Conservation (phyloP, 345 rosid genomes). For the Mallotus nudiflorus region DNA sequence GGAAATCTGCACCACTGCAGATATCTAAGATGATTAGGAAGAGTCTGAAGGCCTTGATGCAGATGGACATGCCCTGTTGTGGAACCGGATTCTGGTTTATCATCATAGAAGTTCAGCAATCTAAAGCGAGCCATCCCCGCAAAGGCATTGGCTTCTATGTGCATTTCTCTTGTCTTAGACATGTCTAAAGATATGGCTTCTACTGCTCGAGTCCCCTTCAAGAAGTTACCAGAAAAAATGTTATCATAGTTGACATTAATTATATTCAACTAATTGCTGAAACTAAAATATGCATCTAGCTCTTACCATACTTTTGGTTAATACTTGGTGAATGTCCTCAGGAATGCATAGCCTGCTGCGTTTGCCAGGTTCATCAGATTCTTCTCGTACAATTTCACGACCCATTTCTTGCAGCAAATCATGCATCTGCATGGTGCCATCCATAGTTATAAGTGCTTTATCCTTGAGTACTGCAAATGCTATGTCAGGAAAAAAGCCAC, state of each 20-base stretch:
- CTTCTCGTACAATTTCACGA: background rate
- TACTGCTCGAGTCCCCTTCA: conserved; percentile 6
- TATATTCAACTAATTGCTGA: no score
- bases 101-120: conserved; percentile 4
- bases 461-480: background rate
- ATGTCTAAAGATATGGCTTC: no score
- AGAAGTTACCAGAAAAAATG: background rate
- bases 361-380: background rate
- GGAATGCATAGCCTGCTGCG: conserved; percentile 19
- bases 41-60: conserved; percentile 3
- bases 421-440: background rate
- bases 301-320: background rate
- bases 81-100: no score
- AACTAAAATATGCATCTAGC: no score
- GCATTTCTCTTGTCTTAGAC: background rate
- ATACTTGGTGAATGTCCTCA: background rate
- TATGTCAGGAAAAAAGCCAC: background rate
- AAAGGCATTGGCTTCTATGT: conserved; percentile 4
- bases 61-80: no score
- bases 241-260: no score
- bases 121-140: conserved; percentile 2
- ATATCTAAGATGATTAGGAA: conserved; percentile 2
- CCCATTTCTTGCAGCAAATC: no score
- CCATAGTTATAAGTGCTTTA: background rate
- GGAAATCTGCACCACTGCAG: conserved; percentile 6